phyloP scores from a whole-genome alignment of 805 yeast genomes.

The Zygotorulaspora sp. region DNA sequence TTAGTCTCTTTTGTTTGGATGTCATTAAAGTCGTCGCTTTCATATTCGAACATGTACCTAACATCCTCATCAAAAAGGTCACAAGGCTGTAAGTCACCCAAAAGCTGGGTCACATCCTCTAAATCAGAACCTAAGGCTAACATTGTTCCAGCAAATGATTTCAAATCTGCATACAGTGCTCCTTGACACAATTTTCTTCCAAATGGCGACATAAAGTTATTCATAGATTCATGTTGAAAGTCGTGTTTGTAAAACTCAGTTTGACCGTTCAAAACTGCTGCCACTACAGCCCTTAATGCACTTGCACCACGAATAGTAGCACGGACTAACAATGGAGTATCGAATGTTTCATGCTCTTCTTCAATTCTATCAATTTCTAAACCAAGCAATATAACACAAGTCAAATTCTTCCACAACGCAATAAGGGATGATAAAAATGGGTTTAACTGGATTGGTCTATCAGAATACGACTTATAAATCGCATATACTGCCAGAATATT shows the following conservation, averaged over 20 bases:
- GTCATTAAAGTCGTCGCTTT: constrained; percentile 42
- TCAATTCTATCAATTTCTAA: constrained; percentile 57
- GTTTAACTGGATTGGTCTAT: constrained; percentile 40
- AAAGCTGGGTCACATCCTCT: constrained; percentile 49
- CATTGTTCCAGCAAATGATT: constrained; percentile 54
- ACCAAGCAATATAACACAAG: constrained; percentile 54
- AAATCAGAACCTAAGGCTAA: constrained; percentile 45
- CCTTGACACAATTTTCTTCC: constrained; percentile 61
- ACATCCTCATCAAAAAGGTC: constrained; percentile 69
- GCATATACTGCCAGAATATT: constrained; percentile 41
- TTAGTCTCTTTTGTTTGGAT: constrained; percentile 30
- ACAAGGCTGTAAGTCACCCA: constrained; percentile 52
- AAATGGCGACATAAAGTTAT: constrained; percentile 61
- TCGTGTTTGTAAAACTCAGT: constrained; percentile 46
- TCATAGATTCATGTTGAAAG: constrained; percentile 51
- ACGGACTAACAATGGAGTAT: constrained; percentile 45
- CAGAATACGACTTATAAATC: constrained; percentile 42
- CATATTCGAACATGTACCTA: constrained; percentile 55
- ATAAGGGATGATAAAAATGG: constrained; percentile 59
- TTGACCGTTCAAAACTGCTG: constrained; percentile 55
- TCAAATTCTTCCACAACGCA: constrained; percentile 62
- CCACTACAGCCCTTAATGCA: constrained; percentile 57
- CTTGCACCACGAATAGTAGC: constrained; percentile 57
- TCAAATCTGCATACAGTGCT: constrained; percentile 51
- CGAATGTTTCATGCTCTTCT: constrained; percentile 35